phyloP scores from a whole-genome alignment of 2,329 filamentous ascomycete species.

The Endocalyx cinctus region DNA sequence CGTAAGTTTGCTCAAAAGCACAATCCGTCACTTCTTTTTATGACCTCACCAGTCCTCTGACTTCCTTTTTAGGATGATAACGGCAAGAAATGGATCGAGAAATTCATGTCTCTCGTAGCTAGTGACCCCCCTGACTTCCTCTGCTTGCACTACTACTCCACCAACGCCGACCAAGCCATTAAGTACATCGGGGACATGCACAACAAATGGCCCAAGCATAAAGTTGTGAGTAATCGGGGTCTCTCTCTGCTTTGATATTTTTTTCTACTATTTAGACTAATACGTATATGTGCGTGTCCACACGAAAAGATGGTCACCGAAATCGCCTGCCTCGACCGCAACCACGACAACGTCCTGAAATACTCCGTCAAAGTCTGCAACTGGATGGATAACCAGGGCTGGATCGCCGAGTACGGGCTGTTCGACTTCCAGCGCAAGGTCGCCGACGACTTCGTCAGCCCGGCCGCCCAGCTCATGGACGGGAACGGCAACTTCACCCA shows the following conservation, averaged over 20 bases:
- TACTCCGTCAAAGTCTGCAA: slow-evolving; percentile 37
- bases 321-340: slow-evolving; percentile 37
- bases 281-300: no score
- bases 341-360: slow-evolving; percentile 29
- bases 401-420: slow-evolving; percentile 38
- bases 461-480: slow-evolving; percentile 41
- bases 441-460: slow-evolving; percentile 41
- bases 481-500: slow-evolving; percentile 33
- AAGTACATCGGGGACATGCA: slow-evolving; percentile 35
- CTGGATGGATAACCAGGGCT: slow-evolving; percentile 38
- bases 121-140: slow-evolving; percentile 35
- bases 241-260: no score
- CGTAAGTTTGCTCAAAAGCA: slow-evolving; percentile 11
- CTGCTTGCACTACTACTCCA: slow-evolving; percentile 39
- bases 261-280: no score
- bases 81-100: slow-evolving; percentile 31
- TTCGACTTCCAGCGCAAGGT: slow-evolving; percentile 38
- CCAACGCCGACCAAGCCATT: slow-evolving; percentile 30
- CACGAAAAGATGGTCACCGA: slow-evolving; percentile 33
- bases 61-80: slow-evolving; percentile 16
- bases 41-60: no score
- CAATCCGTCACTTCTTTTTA: no score
- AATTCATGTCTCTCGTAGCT: slow-evolving; percentile 34
- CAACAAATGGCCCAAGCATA: slow-evolving; percentile 24
- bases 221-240: slow-evolving; percentile 18